Evolutionary conservation across 1,284 basidiomycete species (phyloP), one percentile per base, ranked within the genome.

Genomic region (Coniophora puteana): DNA sequence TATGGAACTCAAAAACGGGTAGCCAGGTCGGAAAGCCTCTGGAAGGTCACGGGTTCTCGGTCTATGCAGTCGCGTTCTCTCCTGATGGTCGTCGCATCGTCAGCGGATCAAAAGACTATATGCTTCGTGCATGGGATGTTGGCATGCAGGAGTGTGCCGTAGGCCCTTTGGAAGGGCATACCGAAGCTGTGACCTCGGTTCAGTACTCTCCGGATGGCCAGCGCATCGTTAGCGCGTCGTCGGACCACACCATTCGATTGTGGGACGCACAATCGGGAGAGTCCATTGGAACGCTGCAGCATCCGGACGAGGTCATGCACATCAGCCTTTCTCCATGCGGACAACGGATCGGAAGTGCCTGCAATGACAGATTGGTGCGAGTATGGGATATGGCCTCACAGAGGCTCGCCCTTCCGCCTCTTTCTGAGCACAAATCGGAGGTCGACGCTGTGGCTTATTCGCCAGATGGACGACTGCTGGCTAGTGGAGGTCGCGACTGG

Each of bases 1-100:
- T 89, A 47, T 89, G 84, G 83, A 72, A 73, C 37, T 58, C 83
- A 18, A 55, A 57, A 21, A n/a, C n/a, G n/a, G n/a, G n/a, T n/a
- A n/a, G n/a, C n/a, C n/a, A n/a, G n/a, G n/a, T n/a, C n/a, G n/a
- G 49, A 51, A 10, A 27, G 10, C 26, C 26, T 10, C 26, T 10
- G n/a, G n/a, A n/a, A n/a, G n/a, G n/a, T n/a, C n/a, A n/a, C n/a
- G n/a, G n/a, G n/a, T n/a, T n/a, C n/a, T n/a, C n/a, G n/a, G n/a
- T n/a, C n/a, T n/a, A n/a, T n/a, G n/a, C n/a, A n/a, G n/a, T n/a
- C n/a, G n/a, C n/a, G n/a, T n/a, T n/a, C n/a, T n/a, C n/a, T n/a
- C n/a, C n/a, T n/a, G n/a, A n/a, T n/a, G n/a, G n/a, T n/a, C n/a
- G n/a, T n/a, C n/a, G n/a, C n/a, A n/a, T n/a, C n/a, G n/a, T n/a